phyloP scores from a whole-genome alignment of 164 flowering plant genomes.

The Akebia trifoliata region DNA sequence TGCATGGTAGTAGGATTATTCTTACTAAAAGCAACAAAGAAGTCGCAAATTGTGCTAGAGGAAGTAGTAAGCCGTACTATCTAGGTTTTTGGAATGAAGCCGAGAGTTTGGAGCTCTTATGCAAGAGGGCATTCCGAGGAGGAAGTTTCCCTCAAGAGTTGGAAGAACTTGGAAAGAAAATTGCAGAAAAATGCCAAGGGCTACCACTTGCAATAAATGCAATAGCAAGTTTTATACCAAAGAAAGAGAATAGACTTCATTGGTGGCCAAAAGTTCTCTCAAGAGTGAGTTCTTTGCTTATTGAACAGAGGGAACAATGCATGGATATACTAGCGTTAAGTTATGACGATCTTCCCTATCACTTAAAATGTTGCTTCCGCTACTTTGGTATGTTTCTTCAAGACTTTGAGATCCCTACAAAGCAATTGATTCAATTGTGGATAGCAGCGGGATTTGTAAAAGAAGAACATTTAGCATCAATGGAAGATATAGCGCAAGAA shows the following conservation, averaged over 20 bases:
- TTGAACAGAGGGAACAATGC: background rate
- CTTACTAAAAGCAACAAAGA: constrained; percentile 27
- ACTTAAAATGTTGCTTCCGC: background rate
- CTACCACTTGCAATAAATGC: constrained; percentile 22
- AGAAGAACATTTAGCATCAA: background rate
- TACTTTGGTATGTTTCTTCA: constrained; percentile 1
- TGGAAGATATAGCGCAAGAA: constrained; percentile 11
- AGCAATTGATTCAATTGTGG: constrained; percentile 9
- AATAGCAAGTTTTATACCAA: constrained; percentile 9
- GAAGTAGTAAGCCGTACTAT: background rate
- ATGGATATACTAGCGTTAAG: background rate
- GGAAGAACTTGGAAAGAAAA: background rate
- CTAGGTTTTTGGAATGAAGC: constrained; percentile 9
- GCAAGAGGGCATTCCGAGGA: constrained; percentile 12
- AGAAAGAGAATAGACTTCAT: background rate
- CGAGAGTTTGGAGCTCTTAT: constrained; percentile 33
- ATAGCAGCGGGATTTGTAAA: constrained; percentile 12
- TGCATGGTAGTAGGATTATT: constrained; percentile 24
- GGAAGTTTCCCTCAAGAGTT: constrained; percentile 3
- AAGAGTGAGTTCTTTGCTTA: background rate
- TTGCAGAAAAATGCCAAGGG: constrained; percentile 19
- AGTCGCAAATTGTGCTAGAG: constrained; percentile 22
- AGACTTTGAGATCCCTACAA: background rate
- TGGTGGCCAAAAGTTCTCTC: background rate
- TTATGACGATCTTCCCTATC: background rate